phyloP scores from a whole-genome alignment of 257 asterid genomes.

The Sherardia arvensis region DNA sequence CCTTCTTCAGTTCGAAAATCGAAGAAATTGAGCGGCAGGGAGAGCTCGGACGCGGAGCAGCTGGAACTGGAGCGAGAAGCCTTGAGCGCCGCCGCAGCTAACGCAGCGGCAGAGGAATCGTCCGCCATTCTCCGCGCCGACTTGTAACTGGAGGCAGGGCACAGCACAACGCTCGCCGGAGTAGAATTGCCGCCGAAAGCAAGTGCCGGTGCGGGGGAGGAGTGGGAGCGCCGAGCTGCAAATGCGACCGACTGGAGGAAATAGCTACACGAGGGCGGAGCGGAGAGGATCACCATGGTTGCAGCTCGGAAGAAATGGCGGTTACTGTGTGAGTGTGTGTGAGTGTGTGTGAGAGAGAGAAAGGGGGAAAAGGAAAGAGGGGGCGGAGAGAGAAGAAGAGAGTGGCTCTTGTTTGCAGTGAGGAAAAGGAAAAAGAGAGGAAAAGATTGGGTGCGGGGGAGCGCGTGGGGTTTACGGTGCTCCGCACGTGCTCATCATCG shows the following conservation, averaged over 20 bases:
- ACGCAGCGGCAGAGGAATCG: constrained; percentile 8
- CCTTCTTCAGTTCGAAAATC: constrained; percentile 68
- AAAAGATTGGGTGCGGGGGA: constrained; percentile 17
- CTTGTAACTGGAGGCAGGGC: constrained; percentile 24
- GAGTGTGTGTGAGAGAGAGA: background rate
- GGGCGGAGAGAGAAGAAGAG: background rate
- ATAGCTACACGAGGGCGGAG: constrained; percentile 18
- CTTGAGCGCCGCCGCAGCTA: constrained; percentile 27
- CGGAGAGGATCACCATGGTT: constrained; percentile 43
- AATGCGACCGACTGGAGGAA: constrained; percentile 20
- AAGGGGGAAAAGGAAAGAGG: background rate
- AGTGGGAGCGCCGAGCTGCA: constrained; percentile 14
- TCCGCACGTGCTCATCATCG: constrained; percentile 17
- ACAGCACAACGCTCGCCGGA: constrained; percentile 7
- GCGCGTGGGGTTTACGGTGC: background rate
- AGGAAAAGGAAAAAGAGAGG: constrained; percentile 9
- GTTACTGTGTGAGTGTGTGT: constrained; percentile 3
- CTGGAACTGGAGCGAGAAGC: constrained; percentile 23
- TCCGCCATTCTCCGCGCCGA: constrained; percentile 38
- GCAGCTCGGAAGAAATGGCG: background rate
- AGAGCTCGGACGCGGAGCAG: constrained; percentile 36
- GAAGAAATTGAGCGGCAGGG: constrained; percentile 42
- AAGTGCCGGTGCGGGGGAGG: background rate
- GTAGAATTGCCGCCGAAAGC: constrained; percentile 11
- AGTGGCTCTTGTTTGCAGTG: constrained; percentile 6